These are phyloP conservation scores for Durotheca rogersii DNA, from an alignment of 495 filamentous ascomycete species.

Conservation along the genomic window DNA sequence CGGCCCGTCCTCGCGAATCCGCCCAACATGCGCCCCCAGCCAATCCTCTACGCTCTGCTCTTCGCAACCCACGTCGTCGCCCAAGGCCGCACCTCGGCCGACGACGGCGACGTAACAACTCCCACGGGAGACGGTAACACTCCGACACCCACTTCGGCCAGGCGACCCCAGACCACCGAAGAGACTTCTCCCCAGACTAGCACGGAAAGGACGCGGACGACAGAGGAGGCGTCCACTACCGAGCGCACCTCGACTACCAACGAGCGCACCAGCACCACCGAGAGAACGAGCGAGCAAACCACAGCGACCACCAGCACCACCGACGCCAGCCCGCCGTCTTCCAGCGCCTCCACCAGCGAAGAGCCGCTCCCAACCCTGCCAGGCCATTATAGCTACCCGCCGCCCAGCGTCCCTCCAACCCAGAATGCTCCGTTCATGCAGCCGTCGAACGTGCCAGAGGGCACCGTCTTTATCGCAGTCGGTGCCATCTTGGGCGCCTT, in stretches of 20 bases:
- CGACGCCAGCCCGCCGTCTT: too few species aligned
- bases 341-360: conserved; percentile 26
- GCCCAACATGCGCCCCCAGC: conserved; percentile 29
- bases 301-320: conserved; percentile 18
- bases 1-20: conserved; percentile 5
- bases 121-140: background rate
- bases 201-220: conserved; percentile 12
- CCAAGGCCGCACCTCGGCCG: conserved; percentile 17
- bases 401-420: conserved; percentile 75
- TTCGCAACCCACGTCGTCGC: conserved; percentile 29
- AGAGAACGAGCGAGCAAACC: conserved; percentile 6
- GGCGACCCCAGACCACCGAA: background rate
- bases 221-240: conserved; percentile 9
- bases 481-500: conserved; percentile 84
- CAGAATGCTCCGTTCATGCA: conserved; percentile 92
- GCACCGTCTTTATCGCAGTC: conserved; percentile 93
- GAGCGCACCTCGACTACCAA: conserved; percentile 19
- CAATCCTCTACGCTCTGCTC: conserved; percentile 17
- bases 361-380: conserved; percentile 51
- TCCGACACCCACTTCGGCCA: conserved; percentile 9
- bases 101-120: conserved; percentile 10
- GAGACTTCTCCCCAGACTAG: conserved; percentile 5
- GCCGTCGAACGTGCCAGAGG: conserved; percentile 84
- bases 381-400: conserved; percentile 51
- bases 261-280: conserved; percentile 4